These are phyloP conservation scores for Multifurca ochricompacta DNA, from an alignment of 768 basidiomycete species.

Conservation along the genomic window DNA sequence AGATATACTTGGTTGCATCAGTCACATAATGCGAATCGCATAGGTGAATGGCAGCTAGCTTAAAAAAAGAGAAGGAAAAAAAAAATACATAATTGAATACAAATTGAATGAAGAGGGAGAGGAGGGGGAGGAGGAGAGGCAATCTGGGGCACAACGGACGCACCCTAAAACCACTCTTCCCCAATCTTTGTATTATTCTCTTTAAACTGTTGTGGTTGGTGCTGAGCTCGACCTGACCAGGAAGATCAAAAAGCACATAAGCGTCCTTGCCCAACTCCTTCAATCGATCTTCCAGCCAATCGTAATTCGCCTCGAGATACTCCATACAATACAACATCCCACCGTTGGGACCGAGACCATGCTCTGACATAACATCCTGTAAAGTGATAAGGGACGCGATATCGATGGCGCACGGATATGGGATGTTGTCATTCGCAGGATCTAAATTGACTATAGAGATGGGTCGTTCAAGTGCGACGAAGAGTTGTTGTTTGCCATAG, in stretches of 20 bases:
- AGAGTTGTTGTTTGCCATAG: constrained; percentile 81
- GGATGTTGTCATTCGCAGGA: constrained; percentile 76
- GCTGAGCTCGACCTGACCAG: constrained; percentile 95
- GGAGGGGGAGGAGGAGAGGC: not conserved
- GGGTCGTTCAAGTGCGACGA: constrained; percentile 78
- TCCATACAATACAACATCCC: constrained; percentile 79
- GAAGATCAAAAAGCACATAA: constrained; percentile 91
- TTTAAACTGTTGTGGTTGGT: constrained; percentile 87
- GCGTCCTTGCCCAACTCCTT: constrained; percentile 59
- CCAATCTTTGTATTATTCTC: constrained; percentile 61
- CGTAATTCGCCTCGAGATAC: constrained; percentile 85
- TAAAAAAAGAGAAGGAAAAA: not conserved
- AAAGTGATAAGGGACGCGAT: constrained; percentile 83
- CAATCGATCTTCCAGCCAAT: constrained; percentile 72
- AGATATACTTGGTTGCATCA: constrained; percentile 91
- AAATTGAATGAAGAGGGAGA: not conserved
- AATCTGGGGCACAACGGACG: constrained; percentile 31
- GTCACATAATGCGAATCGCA: constrained; percentile 98
- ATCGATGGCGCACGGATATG: constrained; percentile 87
- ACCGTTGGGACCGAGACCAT: constrained; percentile 89
- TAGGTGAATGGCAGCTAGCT: constrained; percentile 60
- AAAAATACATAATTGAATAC: not conserved
- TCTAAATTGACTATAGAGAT: constrained; percentile 93
- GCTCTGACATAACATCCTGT: constrained; percentile 75
- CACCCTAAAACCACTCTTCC: constrained; percentile 79